Evolutionary conservation across 208 protist genomes (phyloP).

Genomic region (Leishmania mexicana): DNA sequence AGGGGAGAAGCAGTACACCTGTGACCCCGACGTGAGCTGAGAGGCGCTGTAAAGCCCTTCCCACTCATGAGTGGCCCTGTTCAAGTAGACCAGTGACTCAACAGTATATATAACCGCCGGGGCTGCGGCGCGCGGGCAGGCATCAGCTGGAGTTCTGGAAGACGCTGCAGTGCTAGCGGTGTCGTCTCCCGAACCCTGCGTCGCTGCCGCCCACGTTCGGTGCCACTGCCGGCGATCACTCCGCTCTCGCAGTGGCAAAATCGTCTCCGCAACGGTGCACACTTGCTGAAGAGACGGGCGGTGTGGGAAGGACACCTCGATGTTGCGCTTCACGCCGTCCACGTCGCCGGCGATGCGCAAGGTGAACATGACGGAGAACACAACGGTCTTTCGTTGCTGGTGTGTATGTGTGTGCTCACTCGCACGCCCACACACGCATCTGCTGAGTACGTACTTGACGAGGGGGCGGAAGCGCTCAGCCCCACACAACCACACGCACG

Average conservation of each 20-base stretch:
- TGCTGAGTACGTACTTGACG: background rate
- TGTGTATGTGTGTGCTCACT: background rate
- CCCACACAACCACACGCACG: background rate
- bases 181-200: background rate
- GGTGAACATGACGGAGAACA: slow-evolving; percentile 31
- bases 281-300: slow-evolving; percentile 64
- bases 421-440: background rate
- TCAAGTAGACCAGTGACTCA: slow-evolving; percentile 44
- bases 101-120: slow-evolving; percentile 18
- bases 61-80: slow-evolving; percentile 49
- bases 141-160: background rate
- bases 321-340: slow-evolving; percentile 36
- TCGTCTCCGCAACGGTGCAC: slow-evolving; percentile 46
- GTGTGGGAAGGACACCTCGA: slow-evolving; percentile 54
- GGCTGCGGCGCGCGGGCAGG: background rate
- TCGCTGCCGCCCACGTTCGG: slow-evolving; percentile 3
- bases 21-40: slow-evolving; percentile 57
- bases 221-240: slow-evolving; percentile 1
- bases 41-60: slow-evolving; percentile 54
- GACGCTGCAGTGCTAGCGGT: background rate
- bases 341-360: slow-evolving; percentile 37
- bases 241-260: slow-evolving; percentile 32
- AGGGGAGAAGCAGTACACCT: slow-evolving; percentile 61
- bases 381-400: background rate
- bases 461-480: background rate